Conservation (phyloP, 768 basidiomycete genomes). For the Kwoniella europaea region DNA sequence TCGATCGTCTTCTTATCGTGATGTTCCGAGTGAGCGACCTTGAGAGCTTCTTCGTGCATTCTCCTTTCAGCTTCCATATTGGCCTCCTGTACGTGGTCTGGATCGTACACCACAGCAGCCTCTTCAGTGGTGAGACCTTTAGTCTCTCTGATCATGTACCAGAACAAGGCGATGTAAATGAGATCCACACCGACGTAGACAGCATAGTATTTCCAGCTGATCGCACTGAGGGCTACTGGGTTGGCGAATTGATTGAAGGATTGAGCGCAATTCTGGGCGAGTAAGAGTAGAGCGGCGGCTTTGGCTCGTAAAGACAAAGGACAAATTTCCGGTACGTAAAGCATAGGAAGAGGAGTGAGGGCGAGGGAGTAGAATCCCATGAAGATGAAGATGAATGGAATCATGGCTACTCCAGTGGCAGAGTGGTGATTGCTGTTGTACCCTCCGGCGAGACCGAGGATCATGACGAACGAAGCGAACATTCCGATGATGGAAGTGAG, state of each 20-base stretch:
- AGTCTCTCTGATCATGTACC: constrained; percentile 21
- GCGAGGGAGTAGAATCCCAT: constrained; percentile 33
- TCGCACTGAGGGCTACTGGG: constrained; percentile 31
- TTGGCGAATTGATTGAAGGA: constrained; percentile 50
- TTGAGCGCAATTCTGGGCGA: constrained; percentile 22
- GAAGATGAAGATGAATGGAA: constrained; percentile 35
- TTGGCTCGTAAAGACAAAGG: constrained; percentile 29
- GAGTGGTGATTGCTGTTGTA: constrained; percentile 35
- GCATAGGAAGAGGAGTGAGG: constrained; percentile 28
- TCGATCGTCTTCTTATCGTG: constrained; percentile 3
- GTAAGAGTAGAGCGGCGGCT: constrained; percentile 16
- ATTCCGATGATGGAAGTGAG: constrained; percentile 39
- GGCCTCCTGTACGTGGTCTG: constrained; percentile 20
- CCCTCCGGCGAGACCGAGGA: constrained; percentile 37
- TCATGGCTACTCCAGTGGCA: constrained; percentile 36
- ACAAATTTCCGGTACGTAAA: constrained; percentile 33
- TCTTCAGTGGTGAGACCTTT: constrained; percentile 27
- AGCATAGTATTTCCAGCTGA: constrained; percentile 45
- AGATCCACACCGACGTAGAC: constrained; percentile 24
- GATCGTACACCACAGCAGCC: constrained; percentile 26
- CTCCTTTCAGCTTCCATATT: constrained; percentile 21
- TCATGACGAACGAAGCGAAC: constrained; percentile 28
- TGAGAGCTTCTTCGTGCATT: constrained; percentile 19
- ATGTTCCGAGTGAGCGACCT: constrained; percentile 13
- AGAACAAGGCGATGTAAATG: constrained; percentile 17